A percentile compares a stretch with the other conserved stretches of the same genome.
phyloP scores from a whole-genome alignment of 2,329 filamentous ascomycete genomes.

The Colletotrichum chrysophilum region DNA sequence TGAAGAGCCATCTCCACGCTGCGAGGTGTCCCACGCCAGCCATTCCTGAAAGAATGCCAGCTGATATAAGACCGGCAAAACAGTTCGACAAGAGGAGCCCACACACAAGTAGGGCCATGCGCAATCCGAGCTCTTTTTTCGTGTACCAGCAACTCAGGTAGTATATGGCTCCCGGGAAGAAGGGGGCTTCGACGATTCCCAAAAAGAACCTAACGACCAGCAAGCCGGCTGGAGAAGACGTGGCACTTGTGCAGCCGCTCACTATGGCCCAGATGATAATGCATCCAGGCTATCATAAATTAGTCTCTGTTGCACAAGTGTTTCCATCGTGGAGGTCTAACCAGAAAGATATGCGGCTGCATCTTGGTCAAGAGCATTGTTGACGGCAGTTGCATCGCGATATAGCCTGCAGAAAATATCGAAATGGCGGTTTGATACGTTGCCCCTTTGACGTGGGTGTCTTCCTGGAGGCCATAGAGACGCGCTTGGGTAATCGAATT shows the following conservation, averaged over 20 bases:
- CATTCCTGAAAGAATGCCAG: slow-evolving; percentile 62
- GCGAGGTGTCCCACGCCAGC: slow-evolving; percentile 46
- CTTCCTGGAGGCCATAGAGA: neutral
- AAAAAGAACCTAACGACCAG: slow-evolving; percentile 32
- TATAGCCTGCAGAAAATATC: slow-evolving; percentile 37
- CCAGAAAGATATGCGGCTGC: slow-evolving; percentile 45
- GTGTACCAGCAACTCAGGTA: slow-evolving; percentile 73
- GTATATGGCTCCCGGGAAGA: slow-evolving; percentile 48
- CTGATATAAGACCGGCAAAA: slow-evolving; percentile 67
- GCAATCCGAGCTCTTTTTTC: slow-evolving; percentile 67
- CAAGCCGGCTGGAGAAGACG: slow-evolving; percentile 6
- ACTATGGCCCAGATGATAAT: slow-evolving; percentile 26
- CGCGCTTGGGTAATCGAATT: slow-evolving; percentile 1
- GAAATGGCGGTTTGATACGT: slow-evolving; percentile 38
- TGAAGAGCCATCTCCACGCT: slow-evolving; percentile 84
- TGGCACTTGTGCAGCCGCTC: slow-evolving; percentile 25
- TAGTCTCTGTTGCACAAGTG: neutral
- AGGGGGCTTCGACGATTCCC: slow-evolving; percentile 27
- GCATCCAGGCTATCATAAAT: neutral
- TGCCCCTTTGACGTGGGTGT: neutral
- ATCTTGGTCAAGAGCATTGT: slow-evolving; percentile 36
- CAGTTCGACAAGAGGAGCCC: slow-evolving; percentile 23
- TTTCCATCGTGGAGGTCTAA: slow-evolving; percentile 33
- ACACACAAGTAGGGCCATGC: slow-evolving; percentile 52
- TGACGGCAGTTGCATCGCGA: slow-evolving; percentile 38